These are phyloP conservation scores for Termitomyces sp. DNA, from an alignment of 768 basidiomycete genomes.

Conservation along the genomic window DNA sequence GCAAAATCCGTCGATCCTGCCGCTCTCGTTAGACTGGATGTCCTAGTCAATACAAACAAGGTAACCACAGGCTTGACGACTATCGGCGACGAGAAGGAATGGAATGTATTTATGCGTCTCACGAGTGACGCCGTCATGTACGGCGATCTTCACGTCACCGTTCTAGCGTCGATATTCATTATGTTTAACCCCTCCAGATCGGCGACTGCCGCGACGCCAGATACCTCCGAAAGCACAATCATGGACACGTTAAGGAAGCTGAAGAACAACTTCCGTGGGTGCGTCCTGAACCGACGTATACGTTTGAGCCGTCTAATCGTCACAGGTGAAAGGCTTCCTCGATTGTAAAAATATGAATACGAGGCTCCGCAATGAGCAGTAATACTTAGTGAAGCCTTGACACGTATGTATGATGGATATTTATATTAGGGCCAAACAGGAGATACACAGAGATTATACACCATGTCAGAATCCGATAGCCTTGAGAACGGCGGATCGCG, in stretches of 20 bases:
- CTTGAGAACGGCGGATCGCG: slow-evolving; percentile 69
- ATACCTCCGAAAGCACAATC: slow-evolving; percentile 47
- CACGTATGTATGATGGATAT: neutral
- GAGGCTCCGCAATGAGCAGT: neutral
- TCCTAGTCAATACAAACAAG: slow-evolving; percentile 54
- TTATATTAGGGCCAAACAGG: neutral
- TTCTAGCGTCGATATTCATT: neutral
- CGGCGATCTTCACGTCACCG: slow-evolving; percentile 19
- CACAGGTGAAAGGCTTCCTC: slow-evolving; percentile 3
- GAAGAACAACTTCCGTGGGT: slow-evolving; percentile 84
- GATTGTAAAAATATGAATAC: slow-evolving; percentile 1
- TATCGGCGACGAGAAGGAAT: slow-evolving; percentile 89
- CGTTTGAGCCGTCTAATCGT: neutral
- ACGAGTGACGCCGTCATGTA: slow-evolving; percentile 60
- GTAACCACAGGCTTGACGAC: slow-evolving; percentile 81
- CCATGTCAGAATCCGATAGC: slow-evolving; percentile 45
- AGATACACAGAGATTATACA: neutral
- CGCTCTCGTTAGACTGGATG: slow-evolving; percentile 54
- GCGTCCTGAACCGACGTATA: slow-evolving; percentile 18
- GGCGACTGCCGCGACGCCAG: slow-evolving; percentile 35
- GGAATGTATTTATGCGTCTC: slow-evolving; percentile 95
- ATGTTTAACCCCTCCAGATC: slow-evolving; percentile 35
- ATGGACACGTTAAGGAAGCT: slow-evolving; percentile 75
- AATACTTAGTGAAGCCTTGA: neutral
- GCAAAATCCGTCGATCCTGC: slow-evolving; percentile 56